These are phyloP conservation scores for Allium cepa DNA, from an alignment of 106 monocot species.

Conservation along the genomic window DNA sequence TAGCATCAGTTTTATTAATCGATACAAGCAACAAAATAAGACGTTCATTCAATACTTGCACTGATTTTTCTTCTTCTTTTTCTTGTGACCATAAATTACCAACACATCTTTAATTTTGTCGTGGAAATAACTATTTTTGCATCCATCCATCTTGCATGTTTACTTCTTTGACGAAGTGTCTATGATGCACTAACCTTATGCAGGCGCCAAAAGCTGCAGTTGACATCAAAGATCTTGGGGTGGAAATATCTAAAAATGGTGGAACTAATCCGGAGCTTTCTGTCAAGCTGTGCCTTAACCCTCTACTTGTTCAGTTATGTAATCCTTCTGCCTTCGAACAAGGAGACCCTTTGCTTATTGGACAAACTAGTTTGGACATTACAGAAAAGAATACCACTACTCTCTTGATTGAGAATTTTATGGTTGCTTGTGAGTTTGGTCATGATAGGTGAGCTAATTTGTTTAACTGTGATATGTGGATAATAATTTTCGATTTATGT, in stretches of 20 bases:
- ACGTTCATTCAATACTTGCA: no score
- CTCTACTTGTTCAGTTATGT: conserved; percentile 48
- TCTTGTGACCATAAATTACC: no score
- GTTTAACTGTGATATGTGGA: no score
- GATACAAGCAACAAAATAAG: no score
- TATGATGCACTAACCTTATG: conserved; percentile 11
- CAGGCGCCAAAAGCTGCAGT: conserved; percentile 62
- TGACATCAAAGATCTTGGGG: conserved; percentile 62
- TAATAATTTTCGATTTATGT: no score
- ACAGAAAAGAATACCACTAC: conserved; percentile 29
- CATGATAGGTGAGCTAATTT: conserved; percentile 57
- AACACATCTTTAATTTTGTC: no score
- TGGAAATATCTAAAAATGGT: conserved; percentile 64
- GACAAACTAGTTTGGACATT: conserved; percentile 19
- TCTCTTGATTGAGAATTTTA: conserved; percentile 64
- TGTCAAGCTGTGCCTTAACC: conserved; percentile 55
- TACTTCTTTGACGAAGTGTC: neutral
- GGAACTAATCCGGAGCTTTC: conserved; percentile 49
- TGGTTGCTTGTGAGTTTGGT: conserved; percentile 55
- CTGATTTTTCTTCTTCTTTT: no score
- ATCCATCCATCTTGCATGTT: no score
- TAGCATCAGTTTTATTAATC: no score
- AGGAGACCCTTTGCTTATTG: conserved; percentile 15
- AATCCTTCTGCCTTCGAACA: conserved; percentile 41
- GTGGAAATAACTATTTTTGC: no score